Conservation (phyloP, 148 eudicot genomes). For the Nepenthes gracilis region DNA sequence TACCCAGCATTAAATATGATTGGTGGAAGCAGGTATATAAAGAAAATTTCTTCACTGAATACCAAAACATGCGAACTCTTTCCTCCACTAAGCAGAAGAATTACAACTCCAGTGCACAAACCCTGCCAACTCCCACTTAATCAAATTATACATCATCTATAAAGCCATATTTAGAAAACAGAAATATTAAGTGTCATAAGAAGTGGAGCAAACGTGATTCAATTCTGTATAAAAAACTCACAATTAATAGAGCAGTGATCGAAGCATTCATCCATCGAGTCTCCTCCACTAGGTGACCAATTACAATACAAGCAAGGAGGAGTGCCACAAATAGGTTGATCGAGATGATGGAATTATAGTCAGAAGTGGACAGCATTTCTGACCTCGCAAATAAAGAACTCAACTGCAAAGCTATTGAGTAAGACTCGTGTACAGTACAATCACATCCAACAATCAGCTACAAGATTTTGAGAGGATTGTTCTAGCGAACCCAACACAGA, state of each 20-base stretch:
- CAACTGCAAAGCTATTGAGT: constrained; percentile 26
- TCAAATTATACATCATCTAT: not conserved
- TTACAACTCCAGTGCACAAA: constrained; percentile 41
- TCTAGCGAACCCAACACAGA: not conserved
- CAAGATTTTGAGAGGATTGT: not conserved
- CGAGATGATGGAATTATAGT: constrained; percentile 49
- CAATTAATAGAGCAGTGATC: constrained; percentile 48
- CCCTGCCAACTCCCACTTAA: constrained; percentile 27
- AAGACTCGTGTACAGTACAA: not conserved
- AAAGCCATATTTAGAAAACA: not conserved
- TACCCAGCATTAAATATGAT: constrained; percentile 82
- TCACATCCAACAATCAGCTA: not conserved
- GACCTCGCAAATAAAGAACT: constrained; percentile 18
- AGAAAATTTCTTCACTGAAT: constrained; percentile 70
- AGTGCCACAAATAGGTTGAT: constrained; percentile 63
- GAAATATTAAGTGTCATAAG: not conserved
- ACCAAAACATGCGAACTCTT: constrained; percentile 49
- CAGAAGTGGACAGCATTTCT: constrained; percentile 33
- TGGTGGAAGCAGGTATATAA: constrained; percentile 73
- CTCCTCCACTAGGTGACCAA: constrained; percentile 69
- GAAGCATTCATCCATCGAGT: constrained; percentile 71
- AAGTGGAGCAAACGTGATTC: too few species aligned
- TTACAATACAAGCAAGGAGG: constrained; percentile 53
- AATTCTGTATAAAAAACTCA: constrained; percentile 13
- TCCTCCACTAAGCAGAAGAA: constrained; percentile 46